Conservation (phyloP, 768 basidiomycete genomes). For the Pleurotus giganteus region DNA sequence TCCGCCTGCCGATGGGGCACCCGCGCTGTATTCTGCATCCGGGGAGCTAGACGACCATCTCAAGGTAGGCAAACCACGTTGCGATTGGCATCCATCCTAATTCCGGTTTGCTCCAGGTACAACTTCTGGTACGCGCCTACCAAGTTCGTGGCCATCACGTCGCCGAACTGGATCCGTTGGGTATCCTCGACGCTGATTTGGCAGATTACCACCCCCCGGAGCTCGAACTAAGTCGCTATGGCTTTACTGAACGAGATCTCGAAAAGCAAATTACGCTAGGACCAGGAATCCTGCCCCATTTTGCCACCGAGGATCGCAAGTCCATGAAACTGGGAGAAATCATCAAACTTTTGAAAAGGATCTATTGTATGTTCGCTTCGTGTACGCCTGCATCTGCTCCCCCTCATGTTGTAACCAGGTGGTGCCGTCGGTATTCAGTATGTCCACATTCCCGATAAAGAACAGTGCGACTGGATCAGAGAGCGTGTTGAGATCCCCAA, state of each 20-base stretch:
- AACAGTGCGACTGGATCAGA: conserved; percentile 99
- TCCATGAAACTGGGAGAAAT: conserved; percentile 91
- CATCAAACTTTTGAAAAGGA: conserved; percentile 84
- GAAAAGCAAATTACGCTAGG: conserved; percentile 94
- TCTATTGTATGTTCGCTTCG: conserved; percentile 74
- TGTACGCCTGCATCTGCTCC: background rate
- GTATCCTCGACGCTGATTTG: conserved; percentile 88
- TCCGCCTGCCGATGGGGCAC: conserved; percentile 75
- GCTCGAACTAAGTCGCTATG: conserved; percentile 90
- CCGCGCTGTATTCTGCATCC: conserved; percentile 64
- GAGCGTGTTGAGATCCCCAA: conserved; percentile 93
- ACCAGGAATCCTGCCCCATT: conserved; percentile 94
- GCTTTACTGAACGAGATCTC: conserved; percentile 91
- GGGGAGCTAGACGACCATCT: conserved; percentile 92
- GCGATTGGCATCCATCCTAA: background rate
- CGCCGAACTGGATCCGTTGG: conserved; percentile 94
- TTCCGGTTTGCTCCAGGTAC: conserved; percentile 57
- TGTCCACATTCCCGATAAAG: conserved; percentile 95
- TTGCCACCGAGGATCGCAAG: conserved; percentile 81
- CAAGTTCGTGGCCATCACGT: conserved; percentile 98
- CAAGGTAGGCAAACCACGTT: conserved; percentile 58
- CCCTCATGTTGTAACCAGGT: conserved; percentile 41
- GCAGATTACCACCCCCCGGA: conserved; percentile 79
- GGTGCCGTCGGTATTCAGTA: conserved; percentile 90
- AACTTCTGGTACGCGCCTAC: conserved; percentile 96